Conservation (phyloP, 2,329 filamentous ascomycete genomes). For the Emmonsia crescens region DNA sequence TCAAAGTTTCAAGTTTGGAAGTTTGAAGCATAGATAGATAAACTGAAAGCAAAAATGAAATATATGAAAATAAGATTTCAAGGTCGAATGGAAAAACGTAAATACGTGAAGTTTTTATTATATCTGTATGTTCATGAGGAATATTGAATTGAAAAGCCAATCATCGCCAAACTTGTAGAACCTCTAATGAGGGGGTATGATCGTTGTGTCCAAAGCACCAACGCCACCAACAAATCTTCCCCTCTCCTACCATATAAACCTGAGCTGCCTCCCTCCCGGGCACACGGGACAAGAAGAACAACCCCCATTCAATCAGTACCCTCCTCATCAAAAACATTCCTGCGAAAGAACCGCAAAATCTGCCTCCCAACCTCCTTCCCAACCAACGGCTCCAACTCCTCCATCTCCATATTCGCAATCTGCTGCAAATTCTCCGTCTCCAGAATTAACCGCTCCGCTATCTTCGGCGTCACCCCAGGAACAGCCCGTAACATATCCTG, state of each 20-base stretch:
- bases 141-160: neutral
- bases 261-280: neutral
- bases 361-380: slow-evolving; percentile 66
- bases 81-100: neutral
- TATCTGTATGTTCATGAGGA: neutral
- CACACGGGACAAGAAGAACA: slow-evolving; percentile 30
- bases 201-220: neutral
- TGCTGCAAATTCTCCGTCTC: slow-evolving; percentile 67
- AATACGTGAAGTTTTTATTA: neutral
- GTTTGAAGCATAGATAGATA: neutral
- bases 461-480: slow-evolving; percentile 73
- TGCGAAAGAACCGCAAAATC: slow-evolving; percentile 72
- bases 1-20: neutral
- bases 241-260: neutral
- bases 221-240: neutral
- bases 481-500: slow-evolving; percentile 83
- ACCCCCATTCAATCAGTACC: neutral
- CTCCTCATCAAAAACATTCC: slow-evolving; percentile 44
- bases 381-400: slow-evolving; percentile 61
- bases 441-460: slow-evolving; percentile 59
- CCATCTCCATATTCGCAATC: slow-evolving; percentile 72
- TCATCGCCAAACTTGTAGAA: neutral
- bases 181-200: neutral
- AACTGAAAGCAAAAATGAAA: slow-evolving; percentile 1
- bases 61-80: neutral